Conservation (phyloP, 2,329 filamentous ascomycete species). For the Pseudogymnoascus sp. region DNA sequence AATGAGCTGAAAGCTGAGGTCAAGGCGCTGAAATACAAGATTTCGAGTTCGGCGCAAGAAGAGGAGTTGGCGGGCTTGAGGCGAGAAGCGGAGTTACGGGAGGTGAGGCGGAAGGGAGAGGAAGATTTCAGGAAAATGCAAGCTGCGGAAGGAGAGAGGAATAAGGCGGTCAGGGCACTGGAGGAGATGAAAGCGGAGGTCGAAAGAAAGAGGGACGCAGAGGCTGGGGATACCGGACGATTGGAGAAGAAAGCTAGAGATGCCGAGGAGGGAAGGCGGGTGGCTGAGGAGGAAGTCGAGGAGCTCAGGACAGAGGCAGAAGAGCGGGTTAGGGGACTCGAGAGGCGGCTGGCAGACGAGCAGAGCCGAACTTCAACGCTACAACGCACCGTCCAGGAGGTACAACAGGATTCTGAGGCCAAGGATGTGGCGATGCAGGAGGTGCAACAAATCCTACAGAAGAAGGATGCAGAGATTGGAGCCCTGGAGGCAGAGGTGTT, state of each 20-base stretch:
- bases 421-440: constrained; percentile 27
- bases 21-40: constrained; percentile 78
- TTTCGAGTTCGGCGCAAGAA: constrained; percentile 82
- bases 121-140: constrained; percentile 69
- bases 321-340: constrained; percentile 59
- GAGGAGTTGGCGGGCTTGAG: constrained; percentile 71
- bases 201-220: constrained; percentile 42
- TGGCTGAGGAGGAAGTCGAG: constrained; percentile 73
- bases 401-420: constrained; percentile 39
- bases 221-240: constrained; percentile 52
- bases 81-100: constrained; percentile 76
- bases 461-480: constrained; percentile 65
- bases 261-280: constrained; percentile 62
- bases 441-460: constrained; percentile 40
- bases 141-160: constrained; percentile 48
- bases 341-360: constrained; percentile 53
- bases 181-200: constrained; percentile 47
- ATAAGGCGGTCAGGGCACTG: constrained; percentile 42
- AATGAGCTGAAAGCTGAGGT: constrained; percentile 87
- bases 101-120: constrained; percentile 73
- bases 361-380: constrained; percentile 53
- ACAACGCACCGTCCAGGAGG: constrained; percentile 44
- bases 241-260: constrained; percentile 64
- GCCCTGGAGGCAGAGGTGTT: constrained; percentile 77
- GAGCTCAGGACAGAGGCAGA: constrained; percentile 59